phyloP scores from a whole-genome alignment of 495 filamentous ascomycete genomes.

The Penicillium silybi region DNA sequence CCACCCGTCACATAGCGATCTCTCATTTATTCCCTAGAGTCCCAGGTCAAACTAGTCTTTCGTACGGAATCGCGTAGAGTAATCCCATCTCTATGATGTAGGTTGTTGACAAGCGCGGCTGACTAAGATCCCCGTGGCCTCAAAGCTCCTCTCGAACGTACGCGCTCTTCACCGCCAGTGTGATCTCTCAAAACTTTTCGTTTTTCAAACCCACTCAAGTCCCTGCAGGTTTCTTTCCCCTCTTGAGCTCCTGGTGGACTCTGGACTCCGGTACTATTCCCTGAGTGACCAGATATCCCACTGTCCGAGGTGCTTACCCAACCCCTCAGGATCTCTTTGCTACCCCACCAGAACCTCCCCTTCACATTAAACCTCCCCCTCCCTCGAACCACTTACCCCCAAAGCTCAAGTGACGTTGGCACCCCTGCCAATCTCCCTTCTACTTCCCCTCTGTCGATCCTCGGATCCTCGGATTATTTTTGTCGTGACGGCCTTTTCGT shows the following conservation, averaged over 20 bases:
- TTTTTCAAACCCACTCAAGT: slow-evolving; percentile 9
- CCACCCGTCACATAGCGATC: too few species aligned
- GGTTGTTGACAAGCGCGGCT: slow-evolving; percentile 3
- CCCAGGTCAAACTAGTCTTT: too few species aligned
- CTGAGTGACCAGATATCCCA: neutral
- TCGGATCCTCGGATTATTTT: slow-evolving; percentile 5
- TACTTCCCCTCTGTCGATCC: slow-evolving; percentile 2
- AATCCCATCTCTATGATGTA: neutral
- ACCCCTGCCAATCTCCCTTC: slow-evolving; percentile 7
- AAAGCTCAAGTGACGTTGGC: neutral
- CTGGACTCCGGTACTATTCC: neutral
- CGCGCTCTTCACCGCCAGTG: slow-evolving; percentile 31
- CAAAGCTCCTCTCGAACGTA: neutral
- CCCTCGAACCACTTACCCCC: slow-evolving; percentile 1
- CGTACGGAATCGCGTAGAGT: too few species aligned
- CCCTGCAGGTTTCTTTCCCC: slow-evolving; percentile 3
- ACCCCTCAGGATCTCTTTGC: slow-evolving; percentile 30
- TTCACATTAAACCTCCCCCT: slow-evolving; percentile 1
- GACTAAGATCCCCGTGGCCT: slow-evolving; percentile 10
- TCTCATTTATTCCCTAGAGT: too few species aligned
- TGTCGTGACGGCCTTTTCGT: slow-evolving; percentile 19
- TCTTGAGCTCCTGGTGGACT: slow-evolving; percentile 1
- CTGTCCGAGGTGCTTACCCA: slow-evolving; percentile 8
- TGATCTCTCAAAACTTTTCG: neutral
- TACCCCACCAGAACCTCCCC: slow-evolving; percentile 22